Base-by-base conservation (phyloP, 345 rosid genomes). In the Geranium rotundifolium region DNA sequence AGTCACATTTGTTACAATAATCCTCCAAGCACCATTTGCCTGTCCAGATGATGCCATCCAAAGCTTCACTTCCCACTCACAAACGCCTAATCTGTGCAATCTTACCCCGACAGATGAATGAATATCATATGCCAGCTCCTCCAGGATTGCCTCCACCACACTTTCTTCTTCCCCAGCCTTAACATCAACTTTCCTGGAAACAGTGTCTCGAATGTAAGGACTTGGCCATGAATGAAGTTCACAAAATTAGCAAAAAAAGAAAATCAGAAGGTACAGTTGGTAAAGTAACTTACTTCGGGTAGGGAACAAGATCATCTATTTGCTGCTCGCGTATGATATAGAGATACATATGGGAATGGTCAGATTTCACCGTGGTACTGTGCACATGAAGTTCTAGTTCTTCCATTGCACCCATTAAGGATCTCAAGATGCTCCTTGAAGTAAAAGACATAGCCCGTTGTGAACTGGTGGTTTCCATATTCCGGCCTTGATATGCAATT, bases 51-150 rank as follows among this genome's bases (percentile, higher is more conserved):
- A 81, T 52, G 76, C 73, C 72, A 95, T 85, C 97, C 99, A 88
- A 66, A 95, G 82, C 83, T 90, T 86, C 77, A 90, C 91, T 82
- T 95, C 99, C 99, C 99, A 90, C 80, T 90, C 95, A 46, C 88
- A 86, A 63, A 90, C 97, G 73, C 97, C 88, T 73, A 90, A 69
- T 61, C 80, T 81, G 60, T 95, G 90, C 99, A 95, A 90, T 79
- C 87, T 85, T 46, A 85, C 97, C 68, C 99, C 99, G 67, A 76
- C 74, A 56, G 80, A 73, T 63, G 84, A 74, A 74, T 95, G 97
- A 64, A 95, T 85, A 71, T 86, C 90, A 68, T 54, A 81, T 46
- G 89, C 88, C 71, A 84, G 72, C 71, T 82, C 96, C 75, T 88
- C 89, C 77, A 95, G 75, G 73, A 88, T 82, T 66, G 67, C 69